phyloP scores from a whole-genome alignment of 129 eudicot genomes.

The Escallonia herrerae region DNA sequence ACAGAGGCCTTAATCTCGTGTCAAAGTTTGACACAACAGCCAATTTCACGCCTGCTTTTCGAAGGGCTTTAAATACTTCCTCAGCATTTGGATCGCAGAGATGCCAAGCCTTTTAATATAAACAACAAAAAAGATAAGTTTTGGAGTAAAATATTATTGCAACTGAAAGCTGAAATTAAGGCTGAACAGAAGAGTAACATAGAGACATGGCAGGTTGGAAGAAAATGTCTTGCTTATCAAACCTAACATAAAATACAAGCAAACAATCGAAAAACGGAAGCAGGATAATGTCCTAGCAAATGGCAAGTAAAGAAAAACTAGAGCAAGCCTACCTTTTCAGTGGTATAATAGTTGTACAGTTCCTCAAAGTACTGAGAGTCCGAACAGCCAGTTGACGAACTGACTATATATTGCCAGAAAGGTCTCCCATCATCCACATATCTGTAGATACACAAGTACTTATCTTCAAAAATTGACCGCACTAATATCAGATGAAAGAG shows the following conservation, averaged over 20 bases:
- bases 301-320: background rate
- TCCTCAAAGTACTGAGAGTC: constrained; percentile 57
- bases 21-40: constrained; percentile 94
- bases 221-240: background rate
- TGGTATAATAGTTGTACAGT: constrained; percentile 43
- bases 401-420: constrained; percentile 91
- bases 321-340: constrained; percentile 38
- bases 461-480: background rate
- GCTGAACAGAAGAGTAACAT: too few species aligned
- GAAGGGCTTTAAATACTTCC: constrained; percentile 69
- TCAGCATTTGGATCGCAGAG: constrained; percentile 88
- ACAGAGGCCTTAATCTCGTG: constrained; percentile 72
- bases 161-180: background rate
- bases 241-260: background rate
- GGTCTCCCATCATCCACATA: constrained; percentile 96
- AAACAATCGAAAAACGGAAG: too few species aligned
- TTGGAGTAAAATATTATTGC: background rate
- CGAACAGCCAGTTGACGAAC: constrained; percentile 51
- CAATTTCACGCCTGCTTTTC: constrained; percentile 76
- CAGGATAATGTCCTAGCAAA: too few species aligned
- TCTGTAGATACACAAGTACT: constrained; percentile 25
- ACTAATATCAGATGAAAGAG: background rate
- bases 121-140: constrained; percentile 1
- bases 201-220: background rate
- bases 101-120: constrained; percentile 75